Evolutionary conservation across 768 basidiomycete species (phyloP), one percentile per base, ranked within the genome.

Genomic region (Tulasnella sp.): DNA sequence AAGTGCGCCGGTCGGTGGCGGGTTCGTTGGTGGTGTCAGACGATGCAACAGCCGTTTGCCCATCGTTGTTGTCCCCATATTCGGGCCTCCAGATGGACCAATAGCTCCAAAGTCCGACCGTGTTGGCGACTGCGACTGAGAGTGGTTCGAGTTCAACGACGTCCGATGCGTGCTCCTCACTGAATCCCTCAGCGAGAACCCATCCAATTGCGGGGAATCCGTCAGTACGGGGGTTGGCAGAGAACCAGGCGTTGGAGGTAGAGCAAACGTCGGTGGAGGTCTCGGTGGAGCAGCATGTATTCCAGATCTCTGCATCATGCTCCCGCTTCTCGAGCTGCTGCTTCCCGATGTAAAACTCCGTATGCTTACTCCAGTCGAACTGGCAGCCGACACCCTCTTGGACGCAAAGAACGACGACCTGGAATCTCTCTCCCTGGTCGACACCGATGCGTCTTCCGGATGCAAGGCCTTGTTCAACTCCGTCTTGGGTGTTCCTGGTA

Each of bases 361-460:
- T 23, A 77, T 77, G 55, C 77, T 77, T 16, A 77, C n/a, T n/a
- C 77, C 77, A 15, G 77, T 70, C 42, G 69, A 70, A 39, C 67
- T 70, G 29, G 67, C 70, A 15, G 75, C 51, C 16, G 70, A 70
- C 7, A 70, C 70, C 61, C 70, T 44, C 32, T 70, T 72, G 18
- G 77, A 73, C 9, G 71, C 55, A 26, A 70, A 77, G 44, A 77
- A 76, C 75, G 75, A 76, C 11, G 37, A 46, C 37, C 71, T 46
- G 39, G 71, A 72, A 37, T 72, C 44, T 26, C 71, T 40, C 39
- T 72, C 71, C 44, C 13, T 72, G 32, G 71, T 72, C n/a, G 71
- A 72, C 39, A 72, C 71, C 35, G 71, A 40, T 26, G 71, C 71
- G 39, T 72, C 71, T 40, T 72, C 71, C 6, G 71, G 71, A n/a